These are phyloP conservation scores for Annona squamosa DNA, from an alignment of 164 flowering plant species.

Conservation along the genomic window DNA sequence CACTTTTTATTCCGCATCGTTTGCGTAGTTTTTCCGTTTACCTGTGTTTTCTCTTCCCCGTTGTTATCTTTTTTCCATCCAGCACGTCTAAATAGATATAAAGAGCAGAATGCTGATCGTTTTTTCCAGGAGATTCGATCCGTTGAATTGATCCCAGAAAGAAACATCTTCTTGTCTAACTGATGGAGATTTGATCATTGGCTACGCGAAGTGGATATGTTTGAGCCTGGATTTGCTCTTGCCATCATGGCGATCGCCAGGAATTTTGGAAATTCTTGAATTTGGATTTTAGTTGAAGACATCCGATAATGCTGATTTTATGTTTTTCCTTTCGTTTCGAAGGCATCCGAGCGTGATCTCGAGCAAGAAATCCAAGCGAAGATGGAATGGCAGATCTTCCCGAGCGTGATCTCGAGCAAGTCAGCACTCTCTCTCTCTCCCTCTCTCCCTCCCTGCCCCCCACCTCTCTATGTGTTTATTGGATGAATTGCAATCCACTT, in stretches of 20 bases:
- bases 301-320: neutral
- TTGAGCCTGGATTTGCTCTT: too few species aligned
- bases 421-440: constrained; percentile 12
- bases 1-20: too few species aligned
- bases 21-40: too few species aligned
- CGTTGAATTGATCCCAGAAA: neutral
- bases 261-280: neutral
- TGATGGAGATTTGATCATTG: too few species aligned
- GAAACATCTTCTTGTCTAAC: too few species aligned
- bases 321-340: neutral
- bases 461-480: neutral
- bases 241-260: too few species aligned
- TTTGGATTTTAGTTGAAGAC: neutral
- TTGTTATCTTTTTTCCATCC: neutral
- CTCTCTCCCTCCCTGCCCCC: neutral
- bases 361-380: constrained; percentile 60
- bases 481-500: neutral
- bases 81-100: neutral
- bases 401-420: constrained; percentile 74
- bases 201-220: too few species aligned
- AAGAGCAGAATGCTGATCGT: neutral
- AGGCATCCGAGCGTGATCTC: constrained; percentile 8
- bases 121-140: neutral
- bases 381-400: constrained; percentile 95
- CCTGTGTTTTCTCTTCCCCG: too few species aligned